Conservation (phyloP, 2,329 filamentous ascomycete species). For the Botrytis paeoniae region DNA sequence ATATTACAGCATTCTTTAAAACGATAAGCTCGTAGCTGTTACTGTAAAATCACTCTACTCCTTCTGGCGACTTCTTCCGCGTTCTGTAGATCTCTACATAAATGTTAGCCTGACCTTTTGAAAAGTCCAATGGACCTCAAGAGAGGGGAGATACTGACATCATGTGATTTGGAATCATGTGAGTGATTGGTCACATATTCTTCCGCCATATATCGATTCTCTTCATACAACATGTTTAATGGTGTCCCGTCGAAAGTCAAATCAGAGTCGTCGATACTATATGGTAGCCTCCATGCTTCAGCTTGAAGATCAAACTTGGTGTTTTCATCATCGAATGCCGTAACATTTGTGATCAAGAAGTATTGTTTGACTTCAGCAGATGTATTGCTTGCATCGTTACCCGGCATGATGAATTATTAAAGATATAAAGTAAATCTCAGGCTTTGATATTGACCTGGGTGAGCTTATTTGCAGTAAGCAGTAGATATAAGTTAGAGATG, state of each 20-base stretch:
- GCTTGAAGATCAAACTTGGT: constrained; percentile 26
- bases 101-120: not conserved
- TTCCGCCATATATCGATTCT: constrained; percentile 30
- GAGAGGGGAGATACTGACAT: not conserved
- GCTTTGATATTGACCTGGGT: not conserved
- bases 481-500: not conserved
- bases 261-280: constrained; percentile 34
- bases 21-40: not conserved
- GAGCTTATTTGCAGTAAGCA: not conserved
- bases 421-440: not conserved
- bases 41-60: not conserved
- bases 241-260: constrained; percentile 36
- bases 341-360: constrained; percentile 25
- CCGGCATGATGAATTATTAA: constrained; percentile 8
- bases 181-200: constrained; percentile 16
- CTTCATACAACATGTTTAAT: constrained; percentile 35
- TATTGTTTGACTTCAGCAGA: constrained; percentile 20
- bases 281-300: constrained; percentile 31
- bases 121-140: not conserved
- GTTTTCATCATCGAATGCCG: constrained; percentile 5
- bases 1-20: not conserved
- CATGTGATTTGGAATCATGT: not conserved
- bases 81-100: constrained; percentile 1
- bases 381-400: not conserved
- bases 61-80: constrained; percentile 16